Evolutionary conservation across 192 early-diverging fungal species (phyloP).

Genomic region (Backusella australiensis): DNA sequence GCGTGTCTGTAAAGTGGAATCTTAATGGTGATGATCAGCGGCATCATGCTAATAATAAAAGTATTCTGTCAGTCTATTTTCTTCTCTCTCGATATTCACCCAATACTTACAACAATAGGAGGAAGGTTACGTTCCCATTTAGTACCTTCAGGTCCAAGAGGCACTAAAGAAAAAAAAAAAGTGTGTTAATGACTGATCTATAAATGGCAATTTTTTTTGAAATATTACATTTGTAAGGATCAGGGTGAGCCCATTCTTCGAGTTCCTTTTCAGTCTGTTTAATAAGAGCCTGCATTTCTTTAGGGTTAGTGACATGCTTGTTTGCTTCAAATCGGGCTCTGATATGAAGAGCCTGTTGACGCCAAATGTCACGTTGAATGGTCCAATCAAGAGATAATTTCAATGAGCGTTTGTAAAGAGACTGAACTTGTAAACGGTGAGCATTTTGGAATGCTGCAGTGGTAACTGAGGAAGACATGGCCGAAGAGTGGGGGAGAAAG

Average conservation of each 20-base stretch:
- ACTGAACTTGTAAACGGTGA: conserved; percentile 72
- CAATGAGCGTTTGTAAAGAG: conserved; percentile 84
- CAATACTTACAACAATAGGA: conserved; percentile 41
- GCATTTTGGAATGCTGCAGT: conserved; percentile 40
- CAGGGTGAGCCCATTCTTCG: conserved; percentile 70
- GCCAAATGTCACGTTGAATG: conserved; percentile 73
- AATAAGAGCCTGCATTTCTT: conserved; percentile 66
- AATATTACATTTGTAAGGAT: conserved; percentile 79
- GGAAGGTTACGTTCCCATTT: conserved; percentile 85
- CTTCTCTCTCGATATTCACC: background rate
- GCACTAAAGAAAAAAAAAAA: conserved; percentile 44
- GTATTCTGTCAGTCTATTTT: background rate
- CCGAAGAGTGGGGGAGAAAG: background rate
- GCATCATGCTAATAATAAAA: conserved; percentile 1
- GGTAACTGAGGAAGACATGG: conserved; percentile 20
- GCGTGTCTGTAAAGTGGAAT: background rate
- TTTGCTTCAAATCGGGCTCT: conserved; percentile 83
- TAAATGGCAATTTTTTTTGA: background rate
- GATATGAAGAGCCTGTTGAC: conserved; percentile 82
- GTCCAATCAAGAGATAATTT: conserved; percentile 87
- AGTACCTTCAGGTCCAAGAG: conserved; percentile 67
- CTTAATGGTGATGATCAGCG: conserved; percentile 18
- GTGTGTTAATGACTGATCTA: background rate
- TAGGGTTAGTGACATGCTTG: conserved; percentile 66
- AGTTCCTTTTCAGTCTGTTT: conserved; percentile 73